Conservation (phyloP, 257 asterid genomes). For the Solanum pinnatisectum region DNA sequence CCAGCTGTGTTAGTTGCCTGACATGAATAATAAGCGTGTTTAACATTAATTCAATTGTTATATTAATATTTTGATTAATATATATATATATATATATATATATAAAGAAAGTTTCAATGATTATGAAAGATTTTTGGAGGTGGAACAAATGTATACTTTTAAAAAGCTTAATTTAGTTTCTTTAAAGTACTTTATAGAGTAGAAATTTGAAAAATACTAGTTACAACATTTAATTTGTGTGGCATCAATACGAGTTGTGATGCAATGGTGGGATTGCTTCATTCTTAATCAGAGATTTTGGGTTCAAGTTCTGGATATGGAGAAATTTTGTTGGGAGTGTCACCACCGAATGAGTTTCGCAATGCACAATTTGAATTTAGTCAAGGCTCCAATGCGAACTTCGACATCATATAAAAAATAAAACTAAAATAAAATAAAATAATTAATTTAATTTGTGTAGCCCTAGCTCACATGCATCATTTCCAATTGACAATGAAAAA, state of each 20-base stretch:
- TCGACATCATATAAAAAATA: too few relatives aligned
- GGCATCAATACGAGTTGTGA: not conserved
- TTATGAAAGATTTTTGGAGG: not conserved
- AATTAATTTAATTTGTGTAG: too few relatives aligned
- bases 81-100: not conserved
- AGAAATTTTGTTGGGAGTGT: too few relatives aligned
- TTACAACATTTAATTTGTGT: not conserved
- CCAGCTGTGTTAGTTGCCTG: not conserved
- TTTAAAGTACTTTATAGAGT: not conserved
- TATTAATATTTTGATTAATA: not conserved
- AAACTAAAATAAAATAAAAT: too few relatives aligned
- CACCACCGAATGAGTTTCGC: fast-evolving
- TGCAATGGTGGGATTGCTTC: fast-evolving
- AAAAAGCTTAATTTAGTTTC: not conserved
- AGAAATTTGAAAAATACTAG: not conserved
- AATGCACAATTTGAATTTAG: too few relatives aligned
- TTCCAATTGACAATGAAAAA: not conserved
- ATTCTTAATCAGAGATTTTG: too few relatives aligned
- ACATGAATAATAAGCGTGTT: not conserved
- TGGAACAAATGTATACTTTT: not conserved
- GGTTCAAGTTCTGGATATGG: too few relatives aligned
- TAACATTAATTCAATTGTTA: not conserved
- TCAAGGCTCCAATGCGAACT: too few relatives aligned
- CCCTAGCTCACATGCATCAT: too few relatives aligned
- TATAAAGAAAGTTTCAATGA: not conserved